Percentiles rank a stretch among this genome's conserved stretches.
These are phyloP conservation scores for Mortierella antarctica DNA, from an alignment of 192 early-diverging fungal genomes.

Conservation along the genomic window DNA sequence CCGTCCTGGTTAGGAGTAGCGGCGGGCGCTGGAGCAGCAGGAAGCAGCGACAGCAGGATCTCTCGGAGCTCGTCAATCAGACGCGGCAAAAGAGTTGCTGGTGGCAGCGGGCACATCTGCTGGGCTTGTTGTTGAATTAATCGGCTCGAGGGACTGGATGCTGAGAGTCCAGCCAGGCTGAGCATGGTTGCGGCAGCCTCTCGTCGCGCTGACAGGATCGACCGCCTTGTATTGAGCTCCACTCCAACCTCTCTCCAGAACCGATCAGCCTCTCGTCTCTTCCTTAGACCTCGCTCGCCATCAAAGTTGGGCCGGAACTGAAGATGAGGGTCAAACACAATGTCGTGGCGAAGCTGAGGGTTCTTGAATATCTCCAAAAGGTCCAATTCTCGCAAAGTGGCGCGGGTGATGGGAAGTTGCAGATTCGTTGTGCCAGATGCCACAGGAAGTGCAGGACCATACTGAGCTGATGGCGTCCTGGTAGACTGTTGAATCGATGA, in stretches of 20 bases:
- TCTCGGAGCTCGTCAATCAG: constrained; percentile 76
- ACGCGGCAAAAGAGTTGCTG: constrained; percentile 32
- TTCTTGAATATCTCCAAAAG: constrained; percentile 86
- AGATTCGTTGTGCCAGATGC: constrained; percentile 16
- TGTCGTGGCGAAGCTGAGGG: constrained; percentile 88
- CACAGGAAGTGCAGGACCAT: not conserved
- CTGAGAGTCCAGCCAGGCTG: constrained; percentile 22
- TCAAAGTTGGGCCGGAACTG: constrained; percentile 90
- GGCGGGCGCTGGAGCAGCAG: constrained; percentile 1
- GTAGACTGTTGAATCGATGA: not conserved
- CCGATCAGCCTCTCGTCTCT: constrained; percentile 66
- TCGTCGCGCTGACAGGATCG: constrained; percentile 44
- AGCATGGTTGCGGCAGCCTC: constrained; percentile 56
- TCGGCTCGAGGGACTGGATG: constrained; percentile 42
- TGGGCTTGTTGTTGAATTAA: constrained; percentile 61
- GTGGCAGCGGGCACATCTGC: constrained; percentile 39
- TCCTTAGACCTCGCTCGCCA: constrained; percentile 73
- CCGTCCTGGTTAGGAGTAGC: constrained; percentile 1
- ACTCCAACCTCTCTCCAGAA: constrained; percentile 81
- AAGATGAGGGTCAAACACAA: constrained; percentile 89
- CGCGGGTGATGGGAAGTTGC: constrained; percentile 84
- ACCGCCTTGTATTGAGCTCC: constrained; percentile 28
- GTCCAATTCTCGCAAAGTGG: constrained; percentile 87
- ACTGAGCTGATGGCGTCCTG: too few relatives aligned
- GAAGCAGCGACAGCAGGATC: constrained; percentile 74